Evolutionary conservation across 345 rosid genomes (phyloP).

Genomic region (Laguncularia racemosa): DNA sequence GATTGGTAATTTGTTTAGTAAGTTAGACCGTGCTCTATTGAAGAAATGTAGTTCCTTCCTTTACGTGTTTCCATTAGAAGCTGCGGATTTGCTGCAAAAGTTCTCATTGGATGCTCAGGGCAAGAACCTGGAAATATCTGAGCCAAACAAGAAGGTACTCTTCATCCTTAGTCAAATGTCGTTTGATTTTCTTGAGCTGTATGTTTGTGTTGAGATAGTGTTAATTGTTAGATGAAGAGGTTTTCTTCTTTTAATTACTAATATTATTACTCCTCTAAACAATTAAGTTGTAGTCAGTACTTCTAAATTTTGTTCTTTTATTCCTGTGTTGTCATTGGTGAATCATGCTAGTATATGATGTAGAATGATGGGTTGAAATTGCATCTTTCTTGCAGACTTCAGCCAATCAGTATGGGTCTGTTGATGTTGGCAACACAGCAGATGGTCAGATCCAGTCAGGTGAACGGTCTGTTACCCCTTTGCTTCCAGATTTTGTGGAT

Average conservation of each 20-base stretch:
- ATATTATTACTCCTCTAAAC: too few species aligned
- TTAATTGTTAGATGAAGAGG: not conserved
- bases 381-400: constrained; percentile 13
- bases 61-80: constrained; percentile 15
- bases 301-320: too few species aligned
- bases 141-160: constrained; percentile 26
- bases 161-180: not conserved
- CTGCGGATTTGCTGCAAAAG: constrained; percentile 35
- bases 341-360: too few species aligned
- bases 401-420: constrained; percentile 22
- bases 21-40: not conserved
- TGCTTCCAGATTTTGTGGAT: constrained; percentile 23
- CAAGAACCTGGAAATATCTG: constrained; percentile 27
- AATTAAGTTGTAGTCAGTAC: too few species aligned
- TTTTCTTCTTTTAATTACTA: not conserved
- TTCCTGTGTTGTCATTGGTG: too few species aligned
- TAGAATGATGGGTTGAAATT: too few species aligned
- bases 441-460: constrained; percentile 27
- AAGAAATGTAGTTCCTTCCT: constrained; percentile 16
- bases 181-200: not conserved
- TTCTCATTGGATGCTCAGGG: constrained; percentile 23
- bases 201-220: not conserved
- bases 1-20: not conserved
- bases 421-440: constrained; percentile 18
- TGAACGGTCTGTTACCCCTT: constrained; percentile 28